phyloP scores from a whole-genome alignment of 257 asterid species.

The Plantago ovata region DNA sequence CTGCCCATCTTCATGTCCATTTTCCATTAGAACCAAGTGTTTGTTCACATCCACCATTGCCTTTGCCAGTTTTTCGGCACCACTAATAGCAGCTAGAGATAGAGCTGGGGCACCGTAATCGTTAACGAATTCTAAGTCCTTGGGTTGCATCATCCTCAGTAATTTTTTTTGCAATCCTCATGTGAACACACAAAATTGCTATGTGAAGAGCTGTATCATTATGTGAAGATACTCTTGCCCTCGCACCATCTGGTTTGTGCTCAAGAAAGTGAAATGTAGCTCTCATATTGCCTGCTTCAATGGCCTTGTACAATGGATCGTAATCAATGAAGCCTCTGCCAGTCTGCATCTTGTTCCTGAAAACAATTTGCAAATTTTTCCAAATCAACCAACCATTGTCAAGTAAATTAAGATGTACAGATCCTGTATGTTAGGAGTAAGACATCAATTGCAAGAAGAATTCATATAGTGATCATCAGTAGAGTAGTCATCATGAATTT shows the following conservation, averaged over 20 bases:
- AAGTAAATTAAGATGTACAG: too few relatives aligned
- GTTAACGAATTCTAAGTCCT: slow-evolving; percentile 29
- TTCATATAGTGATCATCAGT: too few relatives aligned
- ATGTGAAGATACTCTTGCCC: slow-evolving; percentile 33
- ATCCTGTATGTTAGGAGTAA: too few relatives aligned
- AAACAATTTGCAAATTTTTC: too few relatives aligned
- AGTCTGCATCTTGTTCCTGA: too few relatives aligned
- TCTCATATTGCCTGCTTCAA: slow-evolving; percentile 20
- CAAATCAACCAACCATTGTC: too few relatives aligned
- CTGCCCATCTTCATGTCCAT: slow-evolving; percentile 37
- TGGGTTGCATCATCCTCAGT: slow-evolving; percentile 16
- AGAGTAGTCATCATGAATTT: too few relatives aligned
- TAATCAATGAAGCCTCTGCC: too few relatives aligned
- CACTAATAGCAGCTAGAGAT: slow-evolving; percentile 39
- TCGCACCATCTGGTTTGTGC: slow-evolving; percentile 5
- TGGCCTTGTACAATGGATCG: slow-evolving; percentile 32
- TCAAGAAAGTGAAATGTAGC: not conserved
- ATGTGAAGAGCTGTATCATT: slow-evolving; percentile 39
- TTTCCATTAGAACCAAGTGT: slow-evolving; percentile 18
- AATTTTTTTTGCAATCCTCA: slow-evolving; percentile 26
- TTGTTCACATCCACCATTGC: slow-evolving; percentile 21
- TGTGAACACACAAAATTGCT: slow-evolving; percentile 32
- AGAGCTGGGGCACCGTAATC: slow-evolving; percentile 32
- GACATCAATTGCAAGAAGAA: too few relatives aligned
- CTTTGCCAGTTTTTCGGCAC: slow-evolving; percentile 28